These are phyloP conservation scores for Thermoascus crustaceus DNA, from an alignment of 2,329 filamentous ascomycete genomes.

Conservation along the genomic window DNA sequence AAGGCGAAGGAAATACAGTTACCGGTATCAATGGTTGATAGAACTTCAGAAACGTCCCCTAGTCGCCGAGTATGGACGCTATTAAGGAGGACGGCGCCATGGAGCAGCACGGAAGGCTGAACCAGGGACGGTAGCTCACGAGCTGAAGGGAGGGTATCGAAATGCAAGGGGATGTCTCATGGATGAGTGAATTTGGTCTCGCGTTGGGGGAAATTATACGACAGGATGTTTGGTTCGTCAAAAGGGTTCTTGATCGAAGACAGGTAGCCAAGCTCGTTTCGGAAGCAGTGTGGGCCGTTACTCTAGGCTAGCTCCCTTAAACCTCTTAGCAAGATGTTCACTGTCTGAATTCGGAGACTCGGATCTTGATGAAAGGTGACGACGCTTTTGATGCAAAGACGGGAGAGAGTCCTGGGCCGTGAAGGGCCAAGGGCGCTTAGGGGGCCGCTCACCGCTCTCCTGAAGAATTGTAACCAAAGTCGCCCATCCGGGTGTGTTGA, in stretches of 20 bases:
- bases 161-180: too few species aligned
- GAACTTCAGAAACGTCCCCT: too few species aligned
- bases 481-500: conserved; percentile 85
- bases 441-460: conserved; percentile 93
- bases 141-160: too few species aligned
- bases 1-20: too few species aligned
- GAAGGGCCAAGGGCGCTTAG: conserved; percentile 54
- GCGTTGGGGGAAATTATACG: not conserved
- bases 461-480: conserved; percentile 87
- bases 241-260: not conserved
- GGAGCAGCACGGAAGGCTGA: too few species aligned
- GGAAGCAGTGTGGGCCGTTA: conserved; percentile 15
- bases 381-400: conserved; percentile 26
- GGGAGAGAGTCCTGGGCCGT: conserved; percentile 31
- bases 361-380: conserved; percentile 25
- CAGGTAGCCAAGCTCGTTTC: not conserved
- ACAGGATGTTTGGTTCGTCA: not conserved
- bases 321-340: conserved; percentile 57
- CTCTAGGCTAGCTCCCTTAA: conserved; percentile 54
- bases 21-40: too few species aligned
- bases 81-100: too few species aligned
- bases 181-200: too few species aligned
- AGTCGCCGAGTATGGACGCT: too few species aligned
- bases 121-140: too few species aligned
- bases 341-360: conserved; percentile 41